These are phyloP conservation scores for Limnomonas spitsbergensis DNA, from an alignment of 139 green algal species.

Conservation along the genomic window DNA sequence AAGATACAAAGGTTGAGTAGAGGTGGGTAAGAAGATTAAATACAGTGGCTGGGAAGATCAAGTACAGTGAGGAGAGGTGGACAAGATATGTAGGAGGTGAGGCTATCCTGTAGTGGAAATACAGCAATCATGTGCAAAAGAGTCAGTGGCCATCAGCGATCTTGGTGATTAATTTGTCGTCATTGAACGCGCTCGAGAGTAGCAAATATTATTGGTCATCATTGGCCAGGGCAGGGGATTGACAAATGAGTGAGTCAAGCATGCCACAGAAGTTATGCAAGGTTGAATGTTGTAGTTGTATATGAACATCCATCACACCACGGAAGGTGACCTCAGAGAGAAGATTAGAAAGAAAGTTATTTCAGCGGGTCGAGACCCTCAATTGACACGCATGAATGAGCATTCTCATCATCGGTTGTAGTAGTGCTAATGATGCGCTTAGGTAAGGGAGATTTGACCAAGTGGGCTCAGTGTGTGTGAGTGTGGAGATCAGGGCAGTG, in stretches of 20 bases:
- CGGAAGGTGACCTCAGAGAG: constrained; percentile 57
- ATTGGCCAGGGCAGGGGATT: constrained; percentile 22
- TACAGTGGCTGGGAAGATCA: neutral
- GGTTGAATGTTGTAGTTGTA: neutral
- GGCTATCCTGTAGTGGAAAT: neutral
- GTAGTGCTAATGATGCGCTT: neutral
- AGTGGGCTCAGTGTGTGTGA: neutral
- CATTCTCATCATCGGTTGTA: neutral
- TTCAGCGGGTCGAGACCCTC: constrained; percentile 31
- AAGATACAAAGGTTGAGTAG: neutral
- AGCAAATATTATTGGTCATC: constrained; percentile 53
- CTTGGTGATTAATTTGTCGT: constrained; percentile 50
- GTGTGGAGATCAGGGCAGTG: neutral
- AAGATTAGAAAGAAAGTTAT: constrained; percentile 46
- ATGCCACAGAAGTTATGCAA: neutral
- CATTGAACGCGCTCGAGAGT: constrained; percentile 47
- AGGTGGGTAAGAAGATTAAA: neutral
- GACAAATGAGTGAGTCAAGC: neutral
- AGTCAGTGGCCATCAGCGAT: constrained; percentile 40
- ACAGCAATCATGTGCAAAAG: neutral
- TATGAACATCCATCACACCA: neutral
- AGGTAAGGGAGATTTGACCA: neutral
- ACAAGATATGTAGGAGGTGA: neutral
- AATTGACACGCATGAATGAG: constrained; percentile 54
- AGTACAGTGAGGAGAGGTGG: neutral